Evolutionary conservation across 805 yeast species (phyloP).

Genomic region (Candida krabiensis): DNA sequence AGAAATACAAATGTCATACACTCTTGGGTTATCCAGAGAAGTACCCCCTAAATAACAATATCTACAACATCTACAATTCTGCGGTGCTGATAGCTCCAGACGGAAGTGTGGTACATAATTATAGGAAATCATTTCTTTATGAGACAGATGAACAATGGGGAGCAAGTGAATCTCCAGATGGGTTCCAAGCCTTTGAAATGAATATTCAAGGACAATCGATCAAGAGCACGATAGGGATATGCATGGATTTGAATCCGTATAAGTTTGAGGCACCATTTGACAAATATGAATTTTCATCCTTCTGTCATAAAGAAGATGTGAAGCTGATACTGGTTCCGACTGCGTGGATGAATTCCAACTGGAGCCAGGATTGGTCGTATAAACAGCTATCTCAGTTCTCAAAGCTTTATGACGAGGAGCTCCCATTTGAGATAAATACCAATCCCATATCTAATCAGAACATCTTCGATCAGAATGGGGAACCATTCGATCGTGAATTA

Average conservation of each 20-base stretch:
- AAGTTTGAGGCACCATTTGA: slow-evolving; percentile 78
- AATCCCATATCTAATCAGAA: slow-evolving; percentile 5
- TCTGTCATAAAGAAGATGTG: slow-evolving; percentile 47
- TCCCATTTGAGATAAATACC: slow-evolving; percentile 21
- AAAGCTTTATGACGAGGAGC: slow-evolving; percentile 18
- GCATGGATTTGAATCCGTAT: slow-evolving; percentile 93
- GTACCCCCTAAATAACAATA: slow-evolving; percentile 6
- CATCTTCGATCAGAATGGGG: slow-evolving; percentile 8
- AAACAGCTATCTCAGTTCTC: slow-evolving; percentile 18
- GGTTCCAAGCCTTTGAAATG: slow-evolving; percentile 54
- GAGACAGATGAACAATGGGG: slow-evolving; percentile 84
- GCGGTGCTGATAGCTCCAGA: slow-evolving; percentile 60
- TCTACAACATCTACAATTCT: slow-evolving; percentile 57
- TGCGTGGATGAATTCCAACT: slow-evolving; percentile 73
- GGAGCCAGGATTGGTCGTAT: slow-evolving; percentile 28
- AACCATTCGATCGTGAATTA: slow-evolving; percentile 10
- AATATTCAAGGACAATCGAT: slow-evolving; percentile 31
- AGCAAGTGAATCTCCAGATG: slow-evolving; percentile 62
- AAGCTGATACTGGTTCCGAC: slow-evolving; percentile 73
- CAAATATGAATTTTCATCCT: slow-evolving; percentile 66
- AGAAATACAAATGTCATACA: slow-evolving; percentile 57
- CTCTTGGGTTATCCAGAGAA: slow-evolving; percentile 83
- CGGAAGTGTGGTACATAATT: slow-evolving; percentile 63
- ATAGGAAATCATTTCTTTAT: slow-evolving; percentile 75
- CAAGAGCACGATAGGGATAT: slow-evolving; percentile 71